Evolutionary conservation across 2,329 filamentous ascomycete genomes (phyloP), one percentile per base, ranked within the genome.

Genomic region (Penicillium sclerotiorum): DNA sequence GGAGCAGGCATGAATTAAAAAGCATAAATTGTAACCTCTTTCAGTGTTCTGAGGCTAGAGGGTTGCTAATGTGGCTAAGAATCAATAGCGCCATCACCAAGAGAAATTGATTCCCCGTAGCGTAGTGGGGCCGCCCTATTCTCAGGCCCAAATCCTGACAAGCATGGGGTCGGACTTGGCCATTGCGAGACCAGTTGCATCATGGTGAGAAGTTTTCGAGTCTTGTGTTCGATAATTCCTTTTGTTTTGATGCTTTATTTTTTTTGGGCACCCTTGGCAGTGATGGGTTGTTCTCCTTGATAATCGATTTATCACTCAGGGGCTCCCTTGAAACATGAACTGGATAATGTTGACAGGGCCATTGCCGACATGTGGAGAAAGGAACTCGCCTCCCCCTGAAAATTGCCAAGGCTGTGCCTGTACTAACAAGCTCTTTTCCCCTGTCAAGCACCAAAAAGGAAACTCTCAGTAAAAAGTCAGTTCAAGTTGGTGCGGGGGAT

Each of bases 81-180:
- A 45, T 48, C 44, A 52, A 55, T 55, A 55, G 52, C 52, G 32
- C 50, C n/a, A 78, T 55, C 18, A 42, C 20, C 42, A 32, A 18
- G 20, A 32, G 17, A 35, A 21, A 18, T 28, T 17, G 2, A 40
- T 45, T 44, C 18, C 50, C 36, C 30, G 30, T 25, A 43, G 30
- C 30, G 27, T 11, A 21, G 40, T 43, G 40, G 27, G 33, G 18
- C 40, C 40, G 27, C 18, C 27, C 13, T 22, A 18, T 2, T 9
- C 15, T 12, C 33, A 7, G 27, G 12, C 40, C 11, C 40, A 43
- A 15, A 21, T 6, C 22, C 21, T 15, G 23, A 28, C 4, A 13
- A 13, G n/a, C 25, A 3, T 21, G 15, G 18, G 28, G 6, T 17
- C 23, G n/a, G n/a, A n/a, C n/a, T n/a, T n/a, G n/a, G n/a, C n/a